Percentiles rank a stretch among this genome's conserved stretches.
Evolutionary conservation across 176 grass and related monocot species (phyloP).

Genomic region (Avena eriantha): DNA sequence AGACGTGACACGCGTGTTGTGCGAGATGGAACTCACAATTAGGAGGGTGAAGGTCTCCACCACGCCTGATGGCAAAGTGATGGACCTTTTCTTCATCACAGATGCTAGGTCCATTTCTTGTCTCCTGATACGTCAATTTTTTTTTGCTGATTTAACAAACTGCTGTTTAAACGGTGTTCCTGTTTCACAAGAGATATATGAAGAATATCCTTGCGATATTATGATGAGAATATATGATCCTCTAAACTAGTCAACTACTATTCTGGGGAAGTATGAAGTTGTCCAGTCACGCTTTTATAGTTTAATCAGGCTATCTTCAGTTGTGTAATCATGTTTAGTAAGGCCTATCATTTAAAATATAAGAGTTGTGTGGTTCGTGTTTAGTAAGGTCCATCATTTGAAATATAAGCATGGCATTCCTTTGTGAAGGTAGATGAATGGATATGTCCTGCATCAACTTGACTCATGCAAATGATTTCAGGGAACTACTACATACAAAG

Average conservation of each 20-base stretch:
- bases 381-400: conserved; percentile 5
- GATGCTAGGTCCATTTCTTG: conserved; percentile 62
- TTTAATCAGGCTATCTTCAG: not conserved
- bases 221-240: not conserved
- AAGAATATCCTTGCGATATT: not conserved
- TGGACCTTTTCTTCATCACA: conserved; percentile 91
- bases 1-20: conserved; percentile 78
- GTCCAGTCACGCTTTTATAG: not conserved
- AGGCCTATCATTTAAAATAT: conserved; percentile 18
- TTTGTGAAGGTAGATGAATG: conserved; percentile 2
- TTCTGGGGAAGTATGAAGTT: not conserved
- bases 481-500: conserved; percentile 79
- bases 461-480: conserved; percentile 36
- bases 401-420: not conserved
- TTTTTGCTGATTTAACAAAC: not conserved
- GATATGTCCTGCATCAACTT: not conserved
- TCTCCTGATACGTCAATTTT: conserved; percentile 2
- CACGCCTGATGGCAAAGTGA: conserved; percentile 73
- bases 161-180: not conserved
- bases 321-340: not conserved
- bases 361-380: not conserved
- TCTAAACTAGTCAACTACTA: not conserved
- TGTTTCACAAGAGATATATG: not conserved
- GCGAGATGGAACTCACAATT: conserved; percentile 77
- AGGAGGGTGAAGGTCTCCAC: conserved; percentile 87